These are phyloP conservation scores for Salix viminalis DNA, from an alignment of 345 rosid species.

Conservation along the genomic window DNA sequence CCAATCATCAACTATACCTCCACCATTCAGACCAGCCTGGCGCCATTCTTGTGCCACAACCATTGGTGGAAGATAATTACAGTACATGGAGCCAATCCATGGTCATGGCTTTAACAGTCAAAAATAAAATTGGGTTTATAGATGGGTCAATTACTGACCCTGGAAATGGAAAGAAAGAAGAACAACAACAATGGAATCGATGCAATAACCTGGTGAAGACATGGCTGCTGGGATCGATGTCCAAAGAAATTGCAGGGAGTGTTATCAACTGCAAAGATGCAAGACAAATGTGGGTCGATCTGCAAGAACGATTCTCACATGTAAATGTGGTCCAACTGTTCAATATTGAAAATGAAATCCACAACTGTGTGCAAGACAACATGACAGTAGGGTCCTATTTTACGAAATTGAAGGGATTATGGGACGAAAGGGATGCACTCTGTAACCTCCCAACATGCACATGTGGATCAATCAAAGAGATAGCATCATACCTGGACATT, in stretches of 20 bases:
- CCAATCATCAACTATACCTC: not conserved
- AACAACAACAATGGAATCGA: not conserved
- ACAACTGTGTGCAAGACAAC: not conserved
- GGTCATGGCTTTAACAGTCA: not conserved
- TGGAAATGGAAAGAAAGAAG: not conserved
- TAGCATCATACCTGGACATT: not conserved
- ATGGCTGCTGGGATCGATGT: too few species aligned
- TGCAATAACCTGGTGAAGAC: too few species aligned
- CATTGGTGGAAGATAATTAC: too few species aligned
- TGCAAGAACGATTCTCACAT: too few species aligned
- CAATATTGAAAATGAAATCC: not conserved
- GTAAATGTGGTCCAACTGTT: not conserved
- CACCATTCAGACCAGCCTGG: not conserved
- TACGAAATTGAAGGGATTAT: not conserved
- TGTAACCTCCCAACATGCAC: not conserved
- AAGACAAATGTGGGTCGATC: too few species aligned
- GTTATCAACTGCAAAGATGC: too few species aligned
- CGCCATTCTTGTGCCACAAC: not conserved
- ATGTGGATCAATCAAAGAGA: not conserved
- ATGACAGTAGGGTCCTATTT: not conserved
- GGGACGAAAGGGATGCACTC: not conserved
- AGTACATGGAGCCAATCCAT: too few species aligned
- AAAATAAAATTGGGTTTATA: not conserved
- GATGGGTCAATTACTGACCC: not conserved
- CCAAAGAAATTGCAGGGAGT: too few species aligned